Conservation (phyloP, 257 asterid species). For the Penstemon barbatus region DNA sequence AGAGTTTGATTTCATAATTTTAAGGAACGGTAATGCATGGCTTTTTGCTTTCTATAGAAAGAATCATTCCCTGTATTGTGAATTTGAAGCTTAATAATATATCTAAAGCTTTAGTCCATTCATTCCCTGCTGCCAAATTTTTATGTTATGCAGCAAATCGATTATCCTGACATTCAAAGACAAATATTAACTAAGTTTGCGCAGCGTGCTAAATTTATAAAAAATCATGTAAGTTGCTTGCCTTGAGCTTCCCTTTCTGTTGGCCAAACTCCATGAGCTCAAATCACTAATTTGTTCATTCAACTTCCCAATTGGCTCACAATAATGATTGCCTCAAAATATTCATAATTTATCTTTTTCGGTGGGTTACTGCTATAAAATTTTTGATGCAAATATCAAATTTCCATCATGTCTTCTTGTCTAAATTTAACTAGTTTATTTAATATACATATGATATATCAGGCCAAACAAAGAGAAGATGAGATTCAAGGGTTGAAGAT, state of each 20-base stretch:
- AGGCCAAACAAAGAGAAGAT: conserved; percentile 97
- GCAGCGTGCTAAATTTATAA: conserved; percentile 83
- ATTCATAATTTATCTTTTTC: neutral
- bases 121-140: too few relatives aligned
- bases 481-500: conserved; percentile 85
- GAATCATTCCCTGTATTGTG: too few relatives aligned
- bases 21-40: too few relatives aligned
- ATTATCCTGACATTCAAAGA: too few relatives aligned
- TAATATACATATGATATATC: conserved; percentile 26
- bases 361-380: too few relatives aligned
- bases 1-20: too few relatives aligned
- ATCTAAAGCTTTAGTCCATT: too few relatives aligned
- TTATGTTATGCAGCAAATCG: too few relatives aligned
- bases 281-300: conserved; percentile 3
- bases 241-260: conserved; percentile 15
- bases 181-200: too few relatives aligned
- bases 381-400: neutral
- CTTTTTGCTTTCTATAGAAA: too few relatives aligned
- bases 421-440: conserved; percentile 3
- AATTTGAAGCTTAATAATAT: too few relatives aligned
- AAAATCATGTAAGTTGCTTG: conserved; percentile 60
- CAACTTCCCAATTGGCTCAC: neutral
- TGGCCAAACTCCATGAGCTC: neutral
- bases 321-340: neutral
- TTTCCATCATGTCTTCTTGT: neutral